A percentile compares a stretch with the other conserved stretches of the same genome.
These are phyloP conservation scores for Huntiella bhutanensis DNA, from an alignment of 2,329 filamentous ascomycete species.

Conservation along the genomic window DNA sequence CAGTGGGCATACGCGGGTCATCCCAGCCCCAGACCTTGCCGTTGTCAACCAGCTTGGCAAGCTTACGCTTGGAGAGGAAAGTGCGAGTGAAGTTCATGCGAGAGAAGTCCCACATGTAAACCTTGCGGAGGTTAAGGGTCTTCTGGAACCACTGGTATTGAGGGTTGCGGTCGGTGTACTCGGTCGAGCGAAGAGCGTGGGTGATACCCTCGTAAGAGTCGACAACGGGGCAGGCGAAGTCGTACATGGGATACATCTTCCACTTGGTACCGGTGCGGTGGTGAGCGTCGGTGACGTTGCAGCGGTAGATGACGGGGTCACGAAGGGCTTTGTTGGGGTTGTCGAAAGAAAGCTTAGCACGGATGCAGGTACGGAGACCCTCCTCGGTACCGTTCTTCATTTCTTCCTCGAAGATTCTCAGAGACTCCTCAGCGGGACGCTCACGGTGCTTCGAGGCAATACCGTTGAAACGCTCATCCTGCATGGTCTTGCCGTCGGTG, in stretches of 20 bases:
- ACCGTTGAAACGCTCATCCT: conserved; percentile 64
- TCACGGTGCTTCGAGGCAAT: conserved; percentile 68
- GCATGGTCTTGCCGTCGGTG: conserved; percentile 77
- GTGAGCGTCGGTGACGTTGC: conserved; percentile 50
- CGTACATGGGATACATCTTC: conserved; percentile 80
- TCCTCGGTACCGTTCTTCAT: conserved; percentile 77
- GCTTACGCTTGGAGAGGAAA: conserved; percentile 69
- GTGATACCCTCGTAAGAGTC: conserved; percentile 69
- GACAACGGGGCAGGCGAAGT: conserved; percentile 68
- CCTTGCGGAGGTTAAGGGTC: conserved; percentile 51
- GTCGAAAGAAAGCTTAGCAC: conserved; percentile 81
- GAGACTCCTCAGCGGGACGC: conserved; percentile 59
- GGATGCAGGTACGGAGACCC: conserved; percentile 73
- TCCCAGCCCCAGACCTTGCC: conserved; percentile 71
- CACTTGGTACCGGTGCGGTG: conserved; percentile 62
- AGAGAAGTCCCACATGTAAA: conserved; percentile 73
- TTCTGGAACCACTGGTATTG: conserved; percentile 78
- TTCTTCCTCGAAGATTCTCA: conserved; percentile 71
- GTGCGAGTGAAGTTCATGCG: conserved; percentile 72
- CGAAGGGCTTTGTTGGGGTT: conserved; percentile 90
- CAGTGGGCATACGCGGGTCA: conserved; percentile 70
- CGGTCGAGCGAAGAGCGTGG: conserved; percentile 64
- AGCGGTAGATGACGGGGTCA: conserved; percentile 94
- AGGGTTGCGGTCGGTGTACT: conserved; percentile 73
- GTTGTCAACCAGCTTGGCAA: conserved; percentile 62